Conservation (phyloP, 306 rosid species). For the Gillenia trifoliata region DNA sequence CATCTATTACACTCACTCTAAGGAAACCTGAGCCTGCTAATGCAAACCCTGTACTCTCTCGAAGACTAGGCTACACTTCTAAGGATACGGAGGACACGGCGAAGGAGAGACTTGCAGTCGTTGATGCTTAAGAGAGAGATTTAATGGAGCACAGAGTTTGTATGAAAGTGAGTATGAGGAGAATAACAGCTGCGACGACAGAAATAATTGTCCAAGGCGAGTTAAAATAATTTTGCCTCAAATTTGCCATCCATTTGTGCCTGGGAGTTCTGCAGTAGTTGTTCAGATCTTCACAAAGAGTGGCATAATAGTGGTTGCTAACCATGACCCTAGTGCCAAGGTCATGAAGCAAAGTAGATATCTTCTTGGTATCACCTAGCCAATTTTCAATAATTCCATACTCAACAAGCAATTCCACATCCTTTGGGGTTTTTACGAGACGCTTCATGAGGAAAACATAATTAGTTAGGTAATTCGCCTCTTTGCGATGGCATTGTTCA, state of each 20-base stretch:
- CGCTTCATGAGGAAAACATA: neutral
- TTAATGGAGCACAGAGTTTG: neutral
- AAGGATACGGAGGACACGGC: too few relatives aligned
- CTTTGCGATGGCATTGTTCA: slow-evolving; percentile 19
- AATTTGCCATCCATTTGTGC: slow-evolving; percentile 20
- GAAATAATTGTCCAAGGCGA: slow-evolving; percentile 13
- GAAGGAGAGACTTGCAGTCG: neutral
- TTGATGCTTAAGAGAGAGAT: neutral
- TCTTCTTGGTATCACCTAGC: neutral
- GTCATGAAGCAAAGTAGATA: slow-evolving; percentile 11
- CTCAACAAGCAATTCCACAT: slow-evolving; percentile 19
- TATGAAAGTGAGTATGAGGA: slow-evolving; percentile 12
- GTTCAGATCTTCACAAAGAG: slow-evolving; percentile 4
- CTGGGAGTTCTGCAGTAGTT: neutral
- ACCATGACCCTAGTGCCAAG: neutral
- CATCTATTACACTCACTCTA: neutral
- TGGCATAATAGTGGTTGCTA: neutral
- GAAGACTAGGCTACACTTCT: too few relatives aligned
- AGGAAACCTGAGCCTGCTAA: neutral
- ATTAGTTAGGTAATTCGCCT: neutral
- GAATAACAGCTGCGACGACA: neutral
- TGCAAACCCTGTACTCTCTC: too few relatives aligned
- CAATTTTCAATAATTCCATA: slow-evolving; percentile 16
- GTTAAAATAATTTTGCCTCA: slow-evolving; percentile 10
- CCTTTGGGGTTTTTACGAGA: neutral